Conservation (phyloP, 345 rosid genomes). For the Rhizophora apiculata region DNA sequence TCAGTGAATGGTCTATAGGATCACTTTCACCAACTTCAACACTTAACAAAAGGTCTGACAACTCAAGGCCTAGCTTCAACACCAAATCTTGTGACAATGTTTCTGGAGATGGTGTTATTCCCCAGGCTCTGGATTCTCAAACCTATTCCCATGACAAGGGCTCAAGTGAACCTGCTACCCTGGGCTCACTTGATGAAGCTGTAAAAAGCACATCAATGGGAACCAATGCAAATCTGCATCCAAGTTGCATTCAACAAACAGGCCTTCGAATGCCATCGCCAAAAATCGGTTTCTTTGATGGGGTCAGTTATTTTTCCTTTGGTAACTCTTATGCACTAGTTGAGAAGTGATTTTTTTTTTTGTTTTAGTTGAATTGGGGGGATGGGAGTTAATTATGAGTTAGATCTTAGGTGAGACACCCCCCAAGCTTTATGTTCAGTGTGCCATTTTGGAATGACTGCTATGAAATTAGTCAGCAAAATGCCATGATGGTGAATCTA, state of each 20-base stretch:
- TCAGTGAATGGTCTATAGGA: slow-evolving; percentile 72
- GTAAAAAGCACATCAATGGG: slow-evolving; percentile 35
- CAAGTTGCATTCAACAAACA: slow-evolving; percentile 54
- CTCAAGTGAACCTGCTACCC: slow-evolving; percentile 34
- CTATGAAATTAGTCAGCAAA: not conserved
- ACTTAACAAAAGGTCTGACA: slow-evolving; percentile 42
- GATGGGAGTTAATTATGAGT: not conserved
- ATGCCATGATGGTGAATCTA: not conserved
- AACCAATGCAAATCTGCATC: slow-evolving; percentile 30
- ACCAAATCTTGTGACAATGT: slow-evolving; percentile 29
- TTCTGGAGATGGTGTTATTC: slow-evolving; percentile 15
- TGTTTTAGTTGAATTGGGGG: too few relatives aligned
- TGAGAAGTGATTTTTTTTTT: slow-evolving; percentile 7
- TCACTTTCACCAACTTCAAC: slow-evolving; percentile 54
- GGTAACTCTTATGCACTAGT: slow-evolving; percentile 7
- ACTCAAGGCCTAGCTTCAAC: slow-evolving; percentile 42
- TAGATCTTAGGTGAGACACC: not conserved
- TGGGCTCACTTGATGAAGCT: slow-evolving; percentile 27
- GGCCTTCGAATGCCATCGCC: slow-evolving; percentile 96
- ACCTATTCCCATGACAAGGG: slow-evolving; percentile 26
- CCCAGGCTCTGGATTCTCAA: slow-evolving; percentile 33
- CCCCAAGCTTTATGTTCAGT: too few relatives aligned
- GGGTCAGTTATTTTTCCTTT: slow-evolving; percentile 54
- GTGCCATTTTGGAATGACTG: not conserved
- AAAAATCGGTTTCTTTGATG: slow-evolving; percentile 92